These are phyloP conservation scores for Phaeosphaeria sp. DNA, from an alignment of 2,329 filamentous ascomycete species.

Conservation along the genomic window DNA sequence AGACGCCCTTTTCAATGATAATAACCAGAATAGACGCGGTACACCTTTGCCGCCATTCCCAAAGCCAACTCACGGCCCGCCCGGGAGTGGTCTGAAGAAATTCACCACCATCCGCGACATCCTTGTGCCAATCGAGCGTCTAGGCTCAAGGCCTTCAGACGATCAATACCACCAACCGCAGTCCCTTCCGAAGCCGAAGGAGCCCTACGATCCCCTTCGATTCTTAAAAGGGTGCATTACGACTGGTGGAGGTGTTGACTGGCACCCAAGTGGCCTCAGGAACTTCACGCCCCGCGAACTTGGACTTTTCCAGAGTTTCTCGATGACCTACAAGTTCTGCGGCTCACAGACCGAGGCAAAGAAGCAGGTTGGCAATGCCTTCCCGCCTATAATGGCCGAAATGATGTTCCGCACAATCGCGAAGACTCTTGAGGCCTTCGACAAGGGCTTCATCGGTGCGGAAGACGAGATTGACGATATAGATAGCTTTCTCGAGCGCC, in stretches of 20 bases:
- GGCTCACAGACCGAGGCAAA: slow-evolving; percentile 15
- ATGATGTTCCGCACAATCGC: not conserved
- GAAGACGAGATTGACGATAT: slow-evolving; percentile 34
- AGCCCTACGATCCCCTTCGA: slow-evolving; percentile 5
- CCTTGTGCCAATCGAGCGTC: slow-evolving; percentile 17
- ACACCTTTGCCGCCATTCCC: slow-evolving; percentile 41
- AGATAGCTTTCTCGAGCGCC: slow-evolving; percentile 5
- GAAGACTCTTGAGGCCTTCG: slow-evolving; percentile 32
- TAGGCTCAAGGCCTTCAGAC: not conserved
- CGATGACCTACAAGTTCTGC: slow-evolving; percentile 11
- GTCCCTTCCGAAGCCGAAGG: not conserved
- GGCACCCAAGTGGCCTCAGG: slow-evolving; percentile 23
- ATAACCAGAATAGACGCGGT: slow-evolving; percentile 22
- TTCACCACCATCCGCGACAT: slow-evolving; percentile 28
- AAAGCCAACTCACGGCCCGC: slow-evolving; percentile 27
- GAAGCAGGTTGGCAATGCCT: slow-evolving; percentile 33
- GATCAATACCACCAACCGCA: slow-evolving; percentile 30
- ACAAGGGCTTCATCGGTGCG: slow-evolving; percentile 28
- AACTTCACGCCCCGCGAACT: slow-evolving; percentile 26
- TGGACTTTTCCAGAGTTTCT: slow-evolving; percentile 25
- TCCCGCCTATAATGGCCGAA: slow-evolving; percentile 14
- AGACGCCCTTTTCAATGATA: not conserved
- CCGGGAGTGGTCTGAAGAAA: slow-evolving; percentile 26
- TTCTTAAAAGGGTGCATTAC: slow-evolving; percentile 24
- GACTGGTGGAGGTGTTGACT: slow-evolving; percentile 21